phyloP scores from a whole-genome alignment of 192 early-diverging fungal genomes.

The Thamnidium elegans region DNA sequence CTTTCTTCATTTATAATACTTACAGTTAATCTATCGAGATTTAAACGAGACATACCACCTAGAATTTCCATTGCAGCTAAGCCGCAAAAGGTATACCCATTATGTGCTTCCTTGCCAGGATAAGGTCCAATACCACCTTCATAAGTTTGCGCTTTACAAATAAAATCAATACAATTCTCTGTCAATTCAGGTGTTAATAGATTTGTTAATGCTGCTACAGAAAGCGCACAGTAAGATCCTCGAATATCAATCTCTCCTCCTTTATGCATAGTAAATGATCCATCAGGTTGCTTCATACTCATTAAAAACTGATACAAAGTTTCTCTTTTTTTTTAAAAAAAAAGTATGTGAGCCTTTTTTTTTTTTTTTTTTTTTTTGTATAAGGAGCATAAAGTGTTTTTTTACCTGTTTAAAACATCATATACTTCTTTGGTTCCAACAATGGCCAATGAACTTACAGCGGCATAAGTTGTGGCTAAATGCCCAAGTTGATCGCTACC shows the following conservation, averaged over 20 bases:
- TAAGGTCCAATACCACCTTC: constrained; percentile 88
- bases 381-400: not conserved
- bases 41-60: constrained; percentile 58
- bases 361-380: not conserved
- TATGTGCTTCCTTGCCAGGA: constrained; percentile 89
- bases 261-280: constrained; percentile 86
- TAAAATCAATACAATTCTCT: constrained; percentile 62
- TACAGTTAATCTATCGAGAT: constrained; percentile 60
- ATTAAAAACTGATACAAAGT: constrained; percentile 74
- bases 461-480: constrained; percentile 87
- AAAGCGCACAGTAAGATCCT: constrained; percentile 86
- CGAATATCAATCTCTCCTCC: constrained; percentile 93
- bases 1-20: not conserved
- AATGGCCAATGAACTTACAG: constrained; percentile 76
- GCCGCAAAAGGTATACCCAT: constrained; percentile 94
- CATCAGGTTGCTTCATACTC: constrained; percentile 79
- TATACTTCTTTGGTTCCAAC: constrained; percentile 73
- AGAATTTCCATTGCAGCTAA: constrained; percentile 84
- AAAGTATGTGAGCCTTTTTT: not conserved
- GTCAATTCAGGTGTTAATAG: constrained; percentile 80
- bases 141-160: constrained; percentile 81
- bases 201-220: constrained; percentile 75
- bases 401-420: constrained; percentile 56
- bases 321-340: constrained; percentile 34
- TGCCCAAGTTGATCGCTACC: constrained; percentile 85